Evolutionary conservation across 257 asterid genomes (phyloP).

Genomic region (Gentiana dahurica): DNA sequence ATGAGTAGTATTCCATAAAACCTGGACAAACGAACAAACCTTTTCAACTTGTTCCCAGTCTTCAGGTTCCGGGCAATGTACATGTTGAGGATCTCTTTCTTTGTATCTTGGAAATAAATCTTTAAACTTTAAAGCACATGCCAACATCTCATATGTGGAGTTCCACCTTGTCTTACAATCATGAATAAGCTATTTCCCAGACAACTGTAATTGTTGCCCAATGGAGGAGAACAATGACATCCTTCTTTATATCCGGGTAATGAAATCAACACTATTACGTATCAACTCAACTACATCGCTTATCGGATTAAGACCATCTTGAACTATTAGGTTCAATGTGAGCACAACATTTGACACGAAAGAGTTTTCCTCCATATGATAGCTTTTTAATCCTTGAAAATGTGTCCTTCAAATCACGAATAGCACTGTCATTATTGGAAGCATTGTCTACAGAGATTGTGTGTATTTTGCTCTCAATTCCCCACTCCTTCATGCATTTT

Average conservation of each 20-base stretch:
- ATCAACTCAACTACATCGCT: background rate
- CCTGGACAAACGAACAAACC: background rate
- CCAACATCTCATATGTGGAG: background rate
- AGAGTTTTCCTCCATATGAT: background rate
- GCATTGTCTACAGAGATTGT: conserved; percentile 1
- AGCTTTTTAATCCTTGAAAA: background rate
- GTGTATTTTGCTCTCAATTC: background rate
- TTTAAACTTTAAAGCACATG: background rate
- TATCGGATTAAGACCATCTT: conserved; percentile 2
- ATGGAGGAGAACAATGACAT: background rate
- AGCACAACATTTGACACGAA: background rate
- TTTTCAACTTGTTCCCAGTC: no score
- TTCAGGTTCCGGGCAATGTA: no score
- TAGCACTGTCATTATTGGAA: conserved; percentile 1
- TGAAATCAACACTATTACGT: background rate
- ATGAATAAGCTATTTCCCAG: background rate
- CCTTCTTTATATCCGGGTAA: background rate
- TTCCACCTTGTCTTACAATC: background rate
- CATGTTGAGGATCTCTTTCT: background rate
- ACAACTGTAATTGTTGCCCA: background rate
- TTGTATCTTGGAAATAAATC: background rate
- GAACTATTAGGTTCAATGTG: background rate
- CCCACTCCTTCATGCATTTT: background rate
- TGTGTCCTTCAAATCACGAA: background rate
- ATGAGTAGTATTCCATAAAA: conserved; percentile 4